Evolutionary conservation across 345 rosid species (phyloP).

Genomic region (Turnera subulata): DNA sequence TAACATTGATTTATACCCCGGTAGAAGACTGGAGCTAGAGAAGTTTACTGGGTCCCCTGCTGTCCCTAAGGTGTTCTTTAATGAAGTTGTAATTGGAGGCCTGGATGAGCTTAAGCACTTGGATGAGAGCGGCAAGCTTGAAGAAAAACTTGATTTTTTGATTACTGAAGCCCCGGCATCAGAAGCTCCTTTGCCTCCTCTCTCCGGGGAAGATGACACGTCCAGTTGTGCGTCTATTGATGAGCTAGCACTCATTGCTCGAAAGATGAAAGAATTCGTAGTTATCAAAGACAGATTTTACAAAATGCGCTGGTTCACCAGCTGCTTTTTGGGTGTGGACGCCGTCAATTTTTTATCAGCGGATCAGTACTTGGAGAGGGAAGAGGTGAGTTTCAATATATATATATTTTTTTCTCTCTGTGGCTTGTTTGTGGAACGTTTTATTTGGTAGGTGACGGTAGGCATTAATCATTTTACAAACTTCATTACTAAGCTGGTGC

Average conservation of each 20-base stretch:
- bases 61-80: slow-evolving; percentile 75
- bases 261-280: slow-evolving; percentile 64
- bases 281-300: slow-evolving; percentile 69
- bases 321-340: slow-evolving; percentile 74
- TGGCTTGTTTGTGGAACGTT: not conserved
- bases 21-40: slow-evolving; percentile 71
- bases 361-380: slow-evolving; percentile 70
- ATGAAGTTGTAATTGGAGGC: slow-evolving; percentile 64
- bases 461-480: no score
- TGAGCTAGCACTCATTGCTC: slow-evolving; percentile 72
- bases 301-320: slow-evolving; percentile 63
- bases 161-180: slow-evolving; percentile 48
- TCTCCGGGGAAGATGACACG: slow-evolving; percentile 84
- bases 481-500: no score
- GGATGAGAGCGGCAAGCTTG: slow-evolving; percentile 63
- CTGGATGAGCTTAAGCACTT: slow-evolving; percentile 49
- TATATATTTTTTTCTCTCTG: not conserved
- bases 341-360: slow-evolving; percentile 66
- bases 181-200: slow-evolving; percentile 78
- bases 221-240: slow-evolving; percentile 57
- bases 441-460: not conserved
- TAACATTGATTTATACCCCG: slow-evolving; percentile 66
- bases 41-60: slow-evolving; percentile 53
- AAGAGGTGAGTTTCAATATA: slow-evolving; percentile 44
- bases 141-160: slow-evolving; percentile 59